Base-by-base conservation (phyloP, 1,284 basidiomycete genomes). In the Sparassis latifolia region DNA sequence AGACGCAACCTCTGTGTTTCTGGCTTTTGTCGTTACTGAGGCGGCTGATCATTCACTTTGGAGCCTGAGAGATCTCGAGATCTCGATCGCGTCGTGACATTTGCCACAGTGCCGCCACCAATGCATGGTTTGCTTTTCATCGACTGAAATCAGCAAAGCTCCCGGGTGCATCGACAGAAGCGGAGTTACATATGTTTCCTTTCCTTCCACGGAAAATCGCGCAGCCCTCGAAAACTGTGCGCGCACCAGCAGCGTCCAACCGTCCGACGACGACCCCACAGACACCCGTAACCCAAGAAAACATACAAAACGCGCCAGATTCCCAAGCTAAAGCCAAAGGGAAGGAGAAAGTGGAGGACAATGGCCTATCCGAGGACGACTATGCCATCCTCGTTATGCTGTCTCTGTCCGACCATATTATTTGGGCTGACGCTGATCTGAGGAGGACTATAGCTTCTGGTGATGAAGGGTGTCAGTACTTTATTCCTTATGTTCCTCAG, bases 371-470 rank as follows among this genome's bases (percentile, higher is more conserved):
- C 5, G 61, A 76, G 28, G 70, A 74, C 44, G 81, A 83, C 52
- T 72, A 76, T 43, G 71, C 70, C 2, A 61, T 64, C 3, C 67
- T 86, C 28, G 53, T 84, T 32, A 69, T 68, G 12, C 74, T 88
- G 4, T 73, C 84, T 0, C 66, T 88, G n/a, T 84, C 85, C 4
- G 78, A 86, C 58, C 75, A 84, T 63, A 71, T 74, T 5, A 61
- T 87, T 4, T 87, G 82, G 82, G 59, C 64, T 2, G 73, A 85
- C 55, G 60, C 73, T 0, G 78, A 80, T 47, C 60, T 87, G 10
- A 69, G 79, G 12, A 65, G 72, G 45, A 72, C 66, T 29, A 65
- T 83, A 5, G 75, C 79, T 33, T 63, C 64, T 38, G 66, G 69
- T 10, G 65, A 64, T 2, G 70, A 75, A 37, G 74, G 76, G 54